Conservation (phyloP, 1,284 basidiomycete species). For the Exobasidium cylindrosporum region DNA sequence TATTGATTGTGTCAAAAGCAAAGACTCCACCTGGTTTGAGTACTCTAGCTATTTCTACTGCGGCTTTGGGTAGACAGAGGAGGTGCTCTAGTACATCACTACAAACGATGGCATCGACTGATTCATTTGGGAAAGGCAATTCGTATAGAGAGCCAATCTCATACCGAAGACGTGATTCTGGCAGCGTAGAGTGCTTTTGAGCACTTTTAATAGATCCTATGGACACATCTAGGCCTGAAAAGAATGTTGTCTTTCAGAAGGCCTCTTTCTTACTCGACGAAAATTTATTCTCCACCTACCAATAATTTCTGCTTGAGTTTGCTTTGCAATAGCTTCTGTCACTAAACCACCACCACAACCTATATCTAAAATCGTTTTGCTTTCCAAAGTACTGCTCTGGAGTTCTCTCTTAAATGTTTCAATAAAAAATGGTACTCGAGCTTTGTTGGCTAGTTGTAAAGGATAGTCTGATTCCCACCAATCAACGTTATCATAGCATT, state of each 20-base stretch:
- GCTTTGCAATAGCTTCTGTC: constrained; percentile 22
- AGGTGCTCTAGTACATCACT: constrained; percentile 37
- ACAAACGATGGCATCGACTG: constrained; percentile 29
- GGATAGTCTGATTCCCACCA: constrained; percentile 21
- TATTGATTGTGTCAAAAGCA: constrained; percentile 61
- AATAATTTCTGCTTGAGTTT: constrained; percentile 16
- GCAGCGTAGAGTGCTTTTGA: background rate
- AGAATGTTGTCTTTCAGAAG: constrained; percentile 1
- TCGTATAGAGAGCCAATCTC: constrained; percentile 9
- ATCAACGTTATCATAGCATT: constrained; percentile 23
- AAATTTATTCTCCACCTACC: constrained; percentile 17
- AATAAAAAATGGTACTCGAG: constrained; percentile 28
- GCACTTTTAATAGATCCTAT: constrained; percentile 21
- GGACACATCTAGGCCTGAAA: constrained; percentile 1
- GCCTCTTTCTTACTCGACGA: constrained; percentile 1
- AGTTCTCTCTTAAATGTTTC: constrained; percentile 3
- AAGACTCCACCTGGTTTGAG: constrained; percentile 92
- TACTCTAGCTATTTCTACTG: constrained; percentile 64
- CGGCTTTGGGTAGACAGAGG: constrained; percentile 23
- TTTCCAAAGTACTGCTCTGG: background rate
- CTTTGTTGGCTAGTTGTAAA: constrained; percentile 24
- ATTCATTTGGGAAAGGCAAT: constrained; percentile 11
- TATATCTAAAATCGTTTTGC: constrained; percentile 24
- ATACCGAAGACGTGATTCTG: background rate
- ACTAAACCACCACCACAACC: constrained; percentile 32